Percentiles rank a stretch among this genome's conserved stretches.
These are phyloP conservation scores for Xylariomycetidae sp. DNA, from an alignment of 2,329 filamentous ascomycete genomes.

Conservation along the genomic window DNA sequence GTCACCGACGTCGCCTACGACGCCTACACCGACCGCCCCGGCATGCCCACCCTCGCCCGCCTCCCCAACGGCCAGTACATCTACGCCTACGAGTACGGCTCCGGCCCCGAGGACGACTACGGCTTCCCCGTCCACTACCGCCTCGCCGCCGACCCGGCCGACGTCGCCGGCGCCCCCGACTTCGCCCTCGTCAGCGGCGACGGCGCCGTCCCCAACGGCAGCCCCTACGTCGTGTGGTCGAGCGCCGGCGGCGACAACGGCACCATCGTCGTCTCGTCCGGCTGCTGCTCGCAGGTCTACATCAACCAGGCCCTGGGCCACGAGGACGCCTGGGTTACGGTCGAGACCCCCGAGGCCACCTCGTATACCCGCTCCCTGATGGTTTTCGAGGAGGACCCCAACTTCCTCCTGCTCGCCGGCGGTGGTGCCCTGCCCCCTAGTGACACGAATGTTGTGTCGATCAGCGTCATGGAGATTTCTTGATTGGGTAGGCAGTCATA, in stretches of 20 bases:
- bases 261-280: constrained; percentile 27
- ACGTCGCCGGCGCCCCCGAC: constrained; percentile 17
- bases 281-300: constrained; percentile 24
- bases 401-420: constrained; percentile 28
- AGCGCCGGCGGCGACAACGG: constrained; percentile 25
- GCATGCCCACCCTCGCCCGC: constrained; percentile 43
- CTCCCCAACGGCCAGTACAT: constrained; percentile 57
- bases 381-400: constrained; percentile 19
- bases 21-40: constrained; percentile 25
- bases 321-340: constrained; percentile 22
- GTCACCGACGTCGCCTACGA: constrained; percentile 57
- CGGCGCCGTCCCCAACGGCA: constrained; percentile 22
- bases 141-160: constrained; percentile 23
- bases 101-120: constrained; percentile 5
- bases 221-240: constrained; percentile 30
- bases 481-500: too few species aligned
- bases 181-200: constrained; percentile 16
- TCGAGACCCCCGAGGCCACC: constrained; percentile 17
- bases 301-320: constrained; percentile 25
- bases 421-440: constrained; percentile 33
- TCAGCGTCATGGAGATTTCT: constrained; percentile 23
- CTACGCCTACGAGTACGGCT: constrained; percentile 34
- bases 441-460: constrained; percentile 31
- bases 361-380: constrained; percentile 24
- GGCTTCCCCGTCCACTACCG: constrained; percentile 28